phyloP scores from a whole-genome alignment of 805 yeast genomes.

The Hanseniaspora occidentalis region DNA sequence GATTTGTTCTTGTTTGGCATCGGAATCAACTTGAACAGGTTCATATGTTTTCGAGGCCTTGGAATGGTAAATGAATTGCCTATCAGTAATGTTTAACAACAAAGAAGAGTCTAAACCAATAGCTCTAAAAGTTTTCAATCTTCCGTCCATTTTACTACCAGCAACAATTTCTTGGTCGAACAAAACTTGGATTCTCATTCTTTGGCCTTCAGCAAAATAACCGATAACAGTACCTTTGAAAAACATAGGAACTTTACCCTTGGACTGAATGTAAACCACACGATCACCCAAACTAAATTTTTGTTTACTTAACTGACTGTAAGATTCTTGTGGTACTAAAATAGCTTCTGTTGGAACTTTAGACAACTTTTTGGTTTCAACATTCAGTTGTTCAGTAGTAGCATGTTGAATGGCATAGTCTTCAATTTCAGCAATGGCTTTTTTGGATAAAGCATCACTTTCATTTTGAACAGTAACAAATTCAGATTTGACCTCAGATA shows the following conservation, averaged over 20 bases:
- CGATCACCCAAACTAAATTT: slow-evolving; percentile 80
- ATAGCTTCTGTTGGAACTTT: slow-evolving; percentile 81
- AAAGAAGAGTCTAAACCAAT: slow-evolving; percentile 69
- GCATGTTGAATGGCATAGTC: slow-evolving; percentile 36
- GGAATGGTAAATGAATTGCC: slow-evolving; percentile 67
- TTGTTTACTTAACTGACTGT: slow-evolving; percentile 61
- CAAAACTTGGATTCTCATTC: slow-evolving; percentile 53
- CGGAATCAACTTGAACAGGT: slow-evolving; percentile 20
- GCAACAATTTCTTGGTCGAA: slow-evolving; percentile 77
- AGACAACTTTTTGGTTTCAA: slow-evolving; percentile 44
- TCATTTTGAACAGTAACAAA: slow-evolving; percentile 60
- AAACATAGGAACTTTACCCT: slow-evolving; percentile 82
- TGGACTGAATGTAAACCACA: slow-evolving; percentile 68
- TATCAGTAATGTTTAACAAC: slow-evolving; percentile 62
- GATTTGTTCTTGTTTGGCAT: slow-evolving; percentile 7
- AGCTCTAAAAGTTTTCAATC: slow-evolving; percentile 70
- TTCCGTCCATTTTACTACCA: slow-evolving; percentile 73
- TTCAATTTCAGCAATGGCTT: slow-evolving; percentile 59
- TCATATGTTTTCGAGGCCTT: slow-evolving; percentile 38
- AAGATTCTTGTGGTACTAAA: slow-evolving; percentile 61
- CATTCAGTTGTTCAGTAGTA: slow-evolving; percentile 29
- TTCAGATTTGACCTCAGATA: slow-evolving; percentile 38
- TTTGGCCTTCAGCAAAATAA: slow-evolving; percentile 45
- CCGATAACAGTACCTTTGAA: slow-evolving; percentile 85
- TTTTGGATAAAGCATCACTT: slow-evolving; percentile 62